Base-by-base conservation (phyloP, 768 basidiomycete species). In the Tylopilus plumbeoviolaceoides region DNA sequence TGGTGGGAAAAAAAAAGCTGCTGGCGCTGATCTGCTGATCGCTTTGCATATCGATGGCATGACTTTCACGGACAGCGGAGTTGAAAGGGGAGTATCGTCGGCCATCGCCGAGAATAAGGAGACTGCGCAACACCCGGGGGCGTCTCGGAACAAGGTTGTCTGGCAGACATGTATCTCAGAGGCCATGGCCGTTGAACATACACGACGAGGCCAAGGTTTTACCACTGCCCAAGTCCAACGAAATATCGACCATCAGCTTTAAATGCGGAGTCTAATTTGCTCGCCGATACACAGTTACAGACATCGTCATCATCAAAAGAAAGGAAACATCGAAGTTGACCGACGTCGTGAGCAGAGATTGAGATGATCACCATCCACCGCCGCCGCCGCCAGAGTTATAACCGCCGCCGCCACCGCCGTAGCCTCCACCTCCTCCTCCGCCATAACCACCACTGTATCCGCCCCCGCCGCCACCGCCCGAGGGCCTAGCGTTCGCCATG, bases 401-500 rank as follows among this genome's bases (percentile, higher is more conserved):
- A 6, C 55, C 54, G 2, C 63, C 59, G 0, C 18, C 30, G 0
- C 41, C 50, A 2, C 44, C 44, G 2, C 15, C 44, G 2, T 21
- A 35, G 11, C 35, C 35, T 33, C 58, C 59, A 0, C 62, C 57
- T 0, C 54, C 41, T 0, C 30, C 30, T 30, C 43, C 25, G 6
- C 28, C 28, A 30, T 56, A 49, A 2, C 68, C 58, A 2, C 57
- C 46, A 1, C 58, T 40, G 8, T 54, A 53, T 7, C 64, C 62
- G 8, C 55, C 55, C 4, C 64, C 62, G 8, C 60, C 67, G 2
- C 65, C 64, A 0, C 70, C 70, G 4, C 70, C 67, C 28, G 63
- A 50, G 40, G 69, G 58, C 51, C 50, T 63, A 28, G 65, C 57
- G 44, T 72, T 68, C 1, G 68, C 65, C 25, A 66, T 55, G 72